Base-by-base conservation (phyloP, 129 eudicot genomes). In the Logfia minima region DNA sequence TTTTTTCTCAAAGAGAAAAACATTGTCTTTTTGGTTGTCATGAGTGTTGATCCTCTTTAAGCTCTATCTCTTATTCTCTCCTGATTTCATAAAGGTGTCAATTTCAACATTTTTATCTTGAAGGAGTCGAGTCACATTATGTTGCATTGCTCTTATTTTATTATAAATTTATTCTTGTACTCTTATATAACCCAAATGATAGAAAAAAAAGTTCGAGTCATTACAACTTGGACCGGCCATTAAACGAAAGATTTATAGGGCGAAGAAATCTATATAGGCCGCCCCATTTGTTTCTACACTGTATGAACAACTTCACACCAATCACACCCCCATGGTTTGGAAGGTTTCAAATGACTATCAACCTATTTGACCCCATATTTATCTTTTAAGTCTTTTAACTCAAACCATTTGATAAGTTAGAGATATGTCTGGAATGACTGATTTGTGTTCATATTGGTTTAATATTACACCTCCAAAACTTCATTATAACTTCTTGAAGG, bases 231-330 rank as follows among this genome's bases (percentile, higher is more conserved):
- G 34, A 34, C 17, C 6, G 8, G 8, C 35, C 67, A 84, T 88
- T 7, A 91, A 91, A 84, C 77, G 88, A 56, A 91, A 91, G 80
- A 88, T 91, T 64, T 87, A 92, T 5, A 75, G 88, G 4, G 89
- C 89, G 24, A 72, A 82, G 45, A 91, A 89, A 74, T 86, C 97
- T 58, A 81, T 86, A 22, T 84, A 87, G 18, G 4, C 70, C 17
- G 86, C 87, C 29, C 90, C 95, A 2, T 85, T 87, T 58, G 23
- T 70, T 19, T 91, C 97, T 6, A 90, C 95, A 28, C 82, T 91
- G 23, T 74, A 68, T 55, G 83, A 66, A 18, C 58, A 26, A 24
- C 28, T 48, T 69, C 21, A 64, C 6, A 19, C 60, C 81, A 53
- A 65, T 67, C 22, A 21, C 64, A 1, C 78, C 55, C 18, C 78